These are phyloP conservation scores for Zygosaccharomyces pseudorouxii DNA, from an alignment of 805 yeast genomes.

Conservation along the genomic window DNA sequence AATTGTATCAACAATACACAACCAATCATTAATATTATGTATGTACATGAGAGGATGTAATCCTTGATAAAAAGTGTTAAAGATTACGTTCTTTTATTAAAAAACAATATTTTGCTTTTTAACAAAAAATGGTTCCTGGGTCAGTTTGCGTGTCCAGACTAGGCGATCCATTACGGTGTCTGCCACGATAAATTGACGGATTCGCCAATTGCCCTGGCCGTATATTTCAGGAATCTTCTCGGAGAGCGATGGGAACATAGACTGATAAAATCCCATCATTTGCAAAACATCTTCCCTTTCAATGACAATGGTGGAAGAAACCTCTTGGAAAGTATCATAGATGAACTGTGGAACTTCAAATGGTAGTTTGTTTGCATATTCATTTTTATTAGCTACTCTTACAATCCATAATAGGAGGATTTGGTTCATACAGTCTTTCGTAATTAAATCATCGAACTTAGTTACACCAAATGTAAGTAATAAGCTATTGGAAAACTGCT, in stretches of 20 bases:
- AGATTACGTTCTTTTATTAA: background rate
- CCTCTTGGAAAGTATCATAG: conserved; percentile 36
- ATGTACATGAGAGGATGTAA: conserved; percentile 4
- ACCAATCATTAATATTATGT: background rate
- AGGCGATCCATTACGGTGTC: conserved; percentile 49
- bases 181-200: conserved; percentile 42
- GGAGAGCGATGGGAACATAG: conserved; percentile 46
- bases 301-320: conserved; percentile 38
- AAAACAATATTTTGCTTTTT: conserved; percentile 17
- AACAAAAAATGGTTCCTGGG: conserved; percentile 37
- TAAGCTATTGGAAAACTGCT: conserved; percentile 49
- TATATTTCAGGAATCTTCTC: conserved; percentile 55
- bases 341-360: conserved; percentile 49
- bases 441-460: conserved; percentile 47
- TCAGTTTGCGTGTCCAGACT: conserved; percentile 40
- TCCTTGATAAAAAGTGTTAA: background rate
- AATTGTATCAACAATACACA: background rate
- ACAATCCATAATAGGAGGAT: conserved; percentile 60
- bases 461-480: conserved; percentile 53
- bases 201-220: conserved; percentile 43
- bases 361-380: conserved; percentile 30
- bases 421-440: conserved; percentile 50
- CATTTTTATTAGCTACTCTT: conserved; percentile 47
- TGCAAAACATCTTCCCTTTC: conserved; percentile 52
- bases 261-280: conserved; percentile 48